Base-by-base conservation (phyloP, 1,284 basidiomycete genomes). In the Xerocomus nothofagi region DNA sequence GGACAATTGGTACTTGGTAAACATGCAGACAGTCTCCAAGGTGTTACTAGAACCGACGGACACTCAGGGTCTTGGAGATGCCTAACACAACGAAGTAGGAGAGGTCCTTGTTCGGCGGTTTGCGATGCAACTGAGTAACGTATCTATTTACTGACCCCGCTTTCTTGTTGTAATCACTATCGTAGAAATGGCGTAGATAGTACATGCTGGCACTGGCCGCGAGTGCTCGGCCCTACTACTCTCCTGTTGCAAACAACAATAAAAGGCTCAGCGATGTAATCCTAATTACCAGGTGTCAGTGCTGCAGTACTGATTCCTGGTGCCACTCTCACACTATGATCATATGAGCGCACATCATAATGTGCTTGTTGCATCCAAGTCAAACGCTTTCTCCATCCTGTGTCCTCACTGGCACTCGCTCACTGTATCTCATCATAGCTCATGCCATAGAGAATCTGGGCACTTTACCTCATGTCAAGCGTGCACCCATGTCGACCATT, bases 311-410 rank as follows among this genome's bases (percentile, higher is more conserved):
- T n/a, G 21, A 4, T 34, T 30, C 44, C 32, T 41, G 12, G 23
- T 3, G 21, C n/a, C n/a, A n/a, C n/a, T 15, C 15, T 30, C 11
- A 14, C n/a, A 7, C 41, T 50, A n/a, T n/a, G n/a, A 44, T n/a
- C n/a, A n/a, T 60, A 40, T 60, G 24, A 50, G 31, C 18, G 6
- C 12, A 15, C n/a, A n/a, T n/a, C 17, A 21, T 14, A n/a, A n/a
- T 2, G 15, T 21, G 8, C 21, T 17, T n/a, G 15, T 15, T 20
- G 41, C 40, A 39, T 41, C 38, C 11, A 17, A 21, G n/a, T 34
- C 23, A n/a, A 40, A 46, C 55, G 32, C 32, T 21, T n/a, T n/a
- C 3, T 26, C 27, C 27, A 24, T 32, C 14, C 9, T 17, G 1
- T 4, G 6, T 34, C 3, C 24, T 17, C 26, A 2, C n/a, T n/a